Base-by-base conservation (phyloP, 345 rosid species). In the Adansonia digitata region DNA sequence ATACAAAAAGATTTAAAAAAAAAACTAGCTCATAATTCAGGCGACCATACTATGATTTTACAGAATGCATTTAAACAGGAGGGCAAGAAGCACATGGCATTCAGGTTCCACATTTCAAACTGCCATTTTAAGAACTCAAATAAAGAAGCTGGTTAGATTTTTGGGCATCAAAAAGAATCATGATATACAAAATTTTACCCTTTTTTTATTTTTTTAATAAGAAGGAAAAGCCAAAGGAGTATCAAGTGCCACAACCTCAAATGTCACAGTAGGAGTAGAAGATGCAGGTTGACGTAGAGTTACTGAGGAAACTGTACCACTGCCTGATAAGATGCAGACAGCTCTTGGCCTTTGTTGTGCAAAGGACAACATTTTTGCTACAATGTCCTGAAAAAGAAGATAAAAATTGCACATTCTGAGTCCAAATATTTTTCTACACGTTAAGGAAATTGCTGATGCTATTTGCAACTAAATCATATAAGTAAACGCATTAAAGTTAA, bases 321-420 rank as follows among this genome's bases (percentile, higher is more conserved):
- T 82, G 74, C 97, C 99, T 37, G 99, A 93, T 89, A 96, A 85
- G 81, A 96, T 77, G 87, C 97, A 92, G 18, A 93, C 78, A 80
- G 93, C 99, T 77, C 99, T 89, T 40, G 97, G 92, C 82, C 99
- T 85, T 76, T 89, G 97, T 74, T 90, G 97, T 10, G 99, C 79
- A 74, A 96, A 93, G 12, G 92, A 81, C 81, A 93, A 72, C 73
- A 96, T 74, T 84, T 86, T 96, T 14, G 91, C 87, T 42, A 93
- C 97, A 80, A 96, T 86, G 69, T 93, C 99, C 99, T 96, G 78
- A 76, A 64, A 48, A 68, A 53, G 40, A 35, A 76, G 22, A 78
- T 18, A 48, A 55, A 77, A 35, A 13, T 22, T 22, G 31, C 49
- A 72, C 4, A 15, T 59, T 57, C 53, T 37, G 13, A 13, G 26